Percentiles rank a stretch among this genome's conserved stretches.
phyloP scores from a whole-genome alignment of 2,329 filamentous ascomycete genomes.

The Verticillium isaacii region DNA sequence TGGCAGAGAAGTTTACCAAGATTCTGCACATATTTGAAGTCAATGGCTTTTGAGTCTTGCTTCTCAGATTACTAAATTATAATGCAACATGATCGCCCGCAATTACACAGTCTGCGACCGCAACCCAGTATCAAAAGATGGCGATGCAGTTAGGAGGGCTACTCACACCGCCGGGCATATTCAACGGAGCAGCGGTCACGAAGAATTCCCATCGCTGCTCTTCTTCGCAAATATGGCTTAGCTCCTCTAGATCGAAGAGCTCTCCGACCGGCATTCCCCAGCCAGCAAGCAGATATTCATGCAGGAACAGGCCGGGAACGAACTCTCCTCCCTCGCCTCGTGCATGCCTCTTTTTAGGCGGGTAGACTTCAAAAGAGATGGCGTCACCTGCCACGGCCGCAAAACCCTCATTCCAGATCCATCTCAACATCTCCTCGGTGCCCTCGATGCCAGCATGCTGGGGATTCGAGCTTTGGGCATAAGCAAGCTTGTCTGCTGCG shows the following conservation, averaged over 20 bases:
- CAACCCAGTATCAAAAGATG: slow-evolving; percentile 25
- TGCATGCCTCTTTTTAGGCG: slow-evolving; percentile 27
- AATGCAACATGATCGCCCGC: background rate
- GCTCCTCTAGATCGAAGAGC: slow-evolving; percentile 25
- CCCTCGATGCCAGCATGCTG: slow-evolving; percentile 34
- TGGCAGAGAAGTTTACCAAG: slow-evolving; percentile 23
- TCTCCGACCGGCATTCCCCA: slow-evolving; percentile 41
- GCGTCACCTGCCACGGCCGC: slow-evolving; percentile 39
- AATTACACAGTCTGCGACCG: background rate
- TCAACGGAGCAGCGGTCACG: slow-evolving; percentile 40
- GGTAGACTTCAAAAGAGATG: slow-evolving; percentile 35
- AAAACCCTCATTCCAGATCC: slow-evolving; percentile 43
- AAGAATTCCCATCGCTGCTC: slow-evolving; percentile 45
- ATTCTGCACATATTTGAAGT: slow-evolving; percentile 11
- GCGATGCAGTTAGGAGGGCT: slow-evolving; percentile 40
- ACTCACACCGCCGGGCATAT: slow-evolving; percentile 39
- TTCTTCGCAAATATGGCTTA: slow-evolving; percentile 46
- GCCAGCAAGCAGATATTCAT: slow-evolving; percentile 42
- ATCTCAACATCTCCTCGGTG: slow-evolving; percentile 30
- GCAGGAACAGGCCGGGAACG: slow-evolving; percentile 26
- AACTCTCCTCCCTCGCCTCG: slow-evolving; percentile 1
- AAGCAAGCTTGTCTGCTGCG: slow-evolving; percentile 42
- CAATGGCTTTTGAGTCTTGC: slow-evolving; percentile 20
- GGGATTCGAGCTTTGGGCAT: slow-evolving; percentile 24
- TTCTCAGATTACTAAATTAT: background rate